Percentiles rank a stretch among this genome's conserved stretches.
Conservation (phyloP, 805 yeast species). For the Vanderwaltozyma tropicalis region DNA sequence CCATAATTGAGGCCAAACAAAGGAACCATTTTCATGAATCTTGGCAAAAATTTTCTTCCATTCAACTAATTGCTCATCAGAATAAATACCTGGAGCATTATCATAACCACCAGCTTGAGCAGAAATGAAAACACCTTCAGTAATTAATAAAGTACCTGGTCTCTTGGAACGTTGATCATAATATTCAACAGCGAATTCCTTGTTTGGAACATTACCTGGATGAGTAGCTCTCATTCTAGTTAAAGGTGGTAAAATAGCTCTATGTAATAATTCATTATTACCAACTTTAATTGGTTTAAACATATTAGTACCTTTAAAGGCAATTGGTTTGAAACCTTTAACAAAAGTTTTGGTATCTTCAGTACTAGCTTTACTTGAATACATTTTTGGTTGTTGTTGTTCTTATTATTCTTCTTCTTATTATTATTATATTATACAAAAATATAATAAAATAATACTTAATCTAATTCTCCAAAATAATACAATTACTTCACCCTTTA, state of each 20-base stretch:
- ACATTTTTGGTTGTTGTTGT: too few relatives aligned
- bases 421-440: too few relatives aligned
- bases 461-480: too few relatives aligned
- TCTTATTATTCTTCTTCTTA: too few relatives aligned
- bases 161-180: constrained; percentile 43
- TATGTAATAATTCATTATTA: constrained; percentile 24
- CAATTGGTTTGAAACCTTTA: constrained; percentile 13
- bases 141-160: constrained; percentile 43
- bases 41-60: constrained; percentile 41
- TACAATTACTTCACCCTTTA: too few relatives aligned
- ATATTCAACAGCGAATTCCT: constrained; percentile 36
- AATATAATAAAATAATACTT: too few relatives aligned
- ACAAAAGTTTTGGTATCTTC: too few relatives aligned
- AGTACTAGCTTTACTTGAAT: too few relatives aligned
- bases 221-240: constrained; percentile 32
- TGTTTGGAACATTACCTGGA: constrained; percentile 32
- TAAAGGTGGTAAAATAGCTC: constrained; percentile 34
- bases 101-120: constrained; percentile 32
- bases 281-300: constrained; percentile 38
- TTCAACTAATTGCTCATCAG: constrained; percentile 34
- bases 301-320: constrained; percentile 25
- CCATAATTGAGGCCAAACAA: constrained; percentile 43
- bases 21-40: constrained; percentile 42
- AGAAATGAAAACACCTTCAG: constrained; percentile 47
- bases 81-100: constrained; percentile 40